Base-by-base conservation (phyloP, 495 filamentous ascomycete species). In the Penicillium silybi region DNA sequence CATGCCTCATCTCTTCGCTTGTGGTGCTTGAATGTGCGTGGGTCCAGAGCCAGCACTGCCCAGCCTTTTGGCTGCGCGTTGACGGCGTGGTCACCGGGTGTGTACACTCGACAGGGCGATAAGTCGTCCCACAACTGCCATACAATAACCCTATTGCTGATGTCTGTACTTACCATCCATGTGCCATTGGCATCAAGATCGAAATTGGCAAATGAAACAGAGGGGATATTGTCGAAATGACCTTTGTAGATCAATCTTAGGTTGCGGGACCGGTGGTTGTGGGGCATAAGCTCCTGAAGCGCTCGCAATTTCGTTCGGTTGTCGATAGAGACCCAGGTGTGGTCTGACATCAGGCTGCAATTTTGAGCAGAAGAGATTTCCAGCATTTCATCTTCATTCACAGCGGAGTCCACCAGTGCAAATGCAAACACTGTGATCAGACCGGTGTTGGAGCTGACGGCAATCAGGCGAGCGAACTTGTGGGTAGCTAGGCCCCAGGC, bases 401-500 rank as follows among this genome's bases (percentile, higher is more conserved):
- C 59, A 18, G 59, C 37, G 15, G 63, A 23, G 18, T 75, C 67
- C 8, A 72, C 73, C 23, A 92, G 73, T 0, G 86, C 87, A 64
- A 90, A 89, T 3, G 84, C 85, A 63, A 88, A 90, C 15, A 95
- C 79, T 4, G 77, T 80, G 42, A 93, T 82, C 25, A 80, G 69
- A 22, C 76, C 66, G 4, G 74, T 79, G 61, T 98, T 97, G 0
- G 87, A 82, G 47, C 85, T 84, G 16, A 92, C 85, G 0, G 91
- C 93, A 46, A 98, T 80, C 34, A 96, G 66, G 2, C 90, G 79
- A 11, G 86, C 85, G 52, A 84, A 74, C 54, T 85, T 81, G 59
- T 97, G 92, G 13, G 93, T 80, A 6, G 92, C 88, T 32, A 98
- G 62, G 1, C 93, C 93, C 93, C 93, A 98, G 4, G 90, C 92